These are phyloP conservation scores for Aspergillus persii DNA, from an alignment of 2,329 filamentous ascomycete species.

Conservation along the genomic window DNA sequence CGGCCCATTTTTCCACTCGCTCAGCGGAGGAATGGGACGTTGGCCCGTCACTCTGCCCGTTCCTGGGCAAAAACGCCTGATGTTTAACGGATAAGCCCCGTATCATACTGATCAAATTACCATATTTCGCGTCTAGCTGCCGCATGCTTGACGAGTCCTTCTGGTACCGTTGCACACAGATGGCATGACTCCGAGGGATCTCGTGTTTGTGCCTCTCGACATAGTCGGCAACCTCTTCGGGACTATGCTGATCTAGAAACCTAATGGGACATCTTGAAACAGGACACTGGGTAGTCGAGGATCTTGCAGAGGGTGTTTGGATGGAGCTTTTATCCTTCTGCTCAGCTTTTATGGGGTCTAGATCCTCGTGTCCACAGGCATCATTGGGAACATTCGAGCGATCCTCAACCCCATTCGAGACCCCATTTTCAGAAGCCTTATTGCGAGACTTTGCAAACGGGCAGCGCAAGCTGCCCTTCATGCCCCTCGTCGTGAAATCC, in stretches of 20 bases:
- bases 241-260: conserved; percentile 86
- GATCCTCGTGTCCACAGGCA: conserved; percentile 53
- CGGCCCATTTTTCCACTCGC: conserved; percentile 82
- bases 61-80: conserved; percentile 74
- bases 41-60: conserved; percentile 28
- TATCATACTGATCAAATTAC: conserved; percentile 90
- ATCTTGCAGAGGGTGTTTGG: conserved; percentile 37
- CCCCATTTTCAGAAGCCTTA: conserved; percentile 37
- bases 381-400: conserved; percentile 40
- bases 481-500: conserved; percentile 86
- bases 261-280: conserved; percentile 81
- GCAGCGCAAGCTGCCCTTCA: conserved; percentile 74
- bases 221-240: conserved; percentile 89
- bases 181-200: conserved; percentile 86
- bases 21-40: conserved; percentile 56
- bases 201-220: conserved; percentile 96
- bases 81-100: conserved; percentile 84
- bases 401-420: conserved; percentile 38
- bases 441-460: conserved; percentile 65
- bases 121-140: conserved; percentile 91
- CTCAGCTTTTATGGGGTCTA: conserved; percentile 56
- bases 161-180: conserved; percentile 87
- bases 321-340: conserved; percentile 46
- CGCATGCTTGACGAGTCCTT: conserved; percentile 80
- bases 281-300: conserved; percentile 63